Percentiles rank a stretch among this genome's conserved stretches.
phyloP scores from a whole-genome alignment of 331 rosid genomes.

The Stylosanthes scabra region DNA sequence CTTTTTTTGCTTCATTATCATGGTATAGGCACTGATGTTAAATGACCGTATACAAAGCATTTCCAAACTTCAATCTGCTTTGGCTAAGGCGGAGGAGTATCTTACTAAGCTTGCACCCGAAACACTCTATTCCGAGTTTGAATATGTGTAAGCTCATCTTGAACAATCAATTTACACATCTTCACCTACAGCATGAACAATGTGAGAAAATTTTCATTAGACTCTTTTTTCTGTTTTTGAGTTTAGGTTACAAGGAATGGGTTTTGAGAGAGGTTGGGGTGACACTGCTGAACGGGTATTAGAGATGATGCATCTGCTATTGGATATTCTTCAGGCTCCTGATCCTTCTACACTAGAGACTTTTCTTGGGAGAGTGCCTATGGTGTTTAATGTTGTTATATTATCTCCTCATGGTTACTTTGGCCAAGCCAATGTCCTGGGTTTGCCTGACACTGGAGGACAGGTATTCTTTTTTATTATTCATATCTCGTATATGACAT shows the following conservation, averaged over 20 bases:
- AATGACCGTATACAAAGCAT: slow-evolving; percentile 74
- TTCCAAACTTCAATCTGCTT: slow-evolving; percentile 73
- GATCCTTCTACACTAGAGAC: slow-evolving; percentile 85
- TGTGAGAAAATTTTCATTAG: slow-evolving; percentile 16
- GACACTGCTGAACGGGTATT: slow-evolving; percentile 70
- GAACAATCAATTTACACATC: slow-evolving; percentile 13
- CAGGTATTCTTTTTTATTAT: slow-evolving; percentile 63
- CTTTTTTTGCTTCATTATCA: slow-evolving; percentile 15
- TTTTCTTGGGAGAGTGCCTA: slow-evolving; percentile 93
- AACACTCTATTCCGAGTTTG: slow-evolving; percentile 71
- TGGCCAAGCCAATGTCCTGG: slow-evolving; percentile 97
- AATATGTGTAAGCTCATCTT: slow-evolving; percentile 70
- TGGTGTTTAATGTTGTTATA: slow-evolving; percentile 92
- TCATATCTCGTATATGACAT: slow-evolving; percentile 11
- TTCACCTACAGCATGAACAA: slow-evolving; percentile 20
- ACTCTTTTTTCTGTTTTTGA: slow-evolving; percentile 11
- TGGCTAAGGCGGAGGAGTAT: slow-evolving; percentile 81
- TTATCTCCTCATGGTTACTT: slow-evolving; percentile 97
- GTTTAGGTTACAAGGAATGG: slow-evolving; percentile 78
- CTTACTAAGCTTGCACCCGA: slow-evolving; percentile 67
- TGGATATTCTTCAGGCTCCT: slow-evolving; percentile 88
- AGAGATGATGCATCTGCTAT: slow-evolving; percentile 79
- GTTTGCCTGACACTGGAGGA: slow-evolving; percentile 98
- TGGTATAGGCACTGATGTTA: slow-evolving; percentile 78
- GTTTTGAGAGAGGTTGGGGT: slow-evolving; percentile 94